A percentile compares a stretch with the other conserved stretches of the same genome.
Conservation (phyloP, 495 filamentous ascomycete species). For the Pyrenula aspistea region DNA sequence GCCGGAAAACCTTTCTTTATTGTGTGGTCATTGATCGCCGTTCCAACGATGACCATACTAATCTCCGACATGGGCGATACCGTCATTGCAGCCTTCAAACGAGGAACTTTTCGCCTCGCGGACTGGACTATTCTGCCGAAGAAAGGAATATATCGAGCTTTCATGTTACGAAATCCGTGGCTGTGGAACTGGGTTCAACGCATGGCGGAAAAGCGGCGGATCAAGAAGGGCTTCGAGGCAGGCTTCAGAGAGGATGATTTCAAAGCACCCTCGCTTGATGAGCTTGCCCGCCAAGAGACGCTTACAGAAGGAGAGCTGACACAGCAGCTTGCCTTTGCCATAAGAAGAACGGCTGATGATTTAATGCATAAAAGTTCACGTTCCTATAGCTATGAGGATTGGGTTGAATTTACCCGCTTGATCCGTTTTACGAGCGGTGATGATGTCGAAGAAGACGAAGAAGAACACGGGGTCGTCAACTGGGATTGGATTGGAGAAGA, state of each 20-base stretch:
- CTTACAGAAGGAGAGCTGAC: constrained; percentile 30
- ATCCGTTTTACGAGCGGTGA: constrained; percentile 41
- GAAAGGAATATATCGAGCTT: constrained; percentile 29
- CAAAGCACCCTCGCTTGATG: constrained; percentile 24
- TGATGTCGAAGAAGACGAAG: constrained; percentile 26
- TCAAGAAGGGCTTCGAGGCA: constrained; percentile 33
- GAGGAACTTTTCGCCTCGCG: constrained; percentile 36
- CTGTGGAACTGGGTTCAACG: constrained; percentile 25
- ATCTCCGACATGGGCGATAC: constrained; percentile 54
- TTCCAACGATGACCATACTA: constrained; percentile 58
- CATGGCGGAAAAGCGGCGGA: constrained; percentile 25
- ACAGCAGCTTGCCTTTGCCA: constrained; percentile 39
- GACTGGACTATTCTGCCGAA: constrained; percentile 48
- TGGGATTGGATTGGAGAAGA: constrained; percentile 61
- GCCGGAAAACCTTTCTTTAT: constrained; percentile 77
- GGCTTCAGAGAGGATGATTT: constrained; percentile 11
- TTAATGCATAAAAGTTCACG: constrained; percentile 24
- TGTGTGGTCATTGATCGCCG: constrained; percentile 61
- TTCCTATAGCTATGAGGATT: constrained; percentile 50
- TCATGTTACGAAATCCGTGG: constrained; percentile 28
- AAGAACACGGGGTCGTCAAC: constrained; percentile 43
- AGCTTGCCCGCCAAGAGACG: constrained; percentile 24
- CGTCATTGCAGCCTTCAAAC: constrained; percentile 43
- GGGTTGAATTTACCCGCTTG: constrained; percentile 48
- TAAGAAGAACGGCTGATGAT: constrained; percentile 37